Conservation (phyloP, 2,329 filamentous ascomycete genomes). For the Ambrosiella cleistominuta region DNA sequence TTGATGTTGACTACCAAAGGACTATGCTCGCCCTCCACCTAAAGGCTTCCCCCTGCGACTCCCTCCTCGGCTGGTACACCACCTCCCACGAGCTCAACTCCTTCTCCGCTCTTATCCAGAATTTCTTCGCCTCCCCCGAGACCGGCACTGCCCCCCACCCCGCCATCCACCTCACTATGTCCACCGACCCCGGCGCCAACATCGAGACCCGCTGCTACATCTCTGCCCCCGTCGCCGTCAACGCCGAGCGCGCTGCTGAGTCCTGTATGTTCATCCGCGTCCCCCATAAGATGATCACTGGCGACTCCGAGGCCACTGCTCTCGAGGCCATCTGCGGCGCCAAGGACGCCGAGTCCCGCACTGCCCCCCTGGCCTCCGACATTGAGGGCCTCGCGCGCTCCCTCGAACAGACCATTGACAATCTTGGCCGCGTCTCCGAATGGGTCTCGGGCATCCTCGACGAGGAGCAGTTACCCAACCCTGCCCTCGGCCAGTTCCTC, state of each 20-base stretch:
- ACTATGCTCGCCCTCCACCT: conserved; percentile 93
- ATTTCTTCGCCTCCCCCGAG: conserved; percentile 95
- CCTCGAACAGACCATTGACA: conserved; percentile 70
- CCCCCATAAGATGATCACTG: conserved; percentile 82
- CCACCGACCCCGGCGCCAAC: conserved; percentile 71
- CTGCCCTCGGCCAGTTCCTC: conserved; percentile 82
- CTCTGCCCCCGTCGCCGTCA: conserved; percentile 84
- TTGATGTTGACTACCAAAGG: conserved; percentile 99
- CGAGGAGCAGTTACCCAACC: conserved; percentile 78
- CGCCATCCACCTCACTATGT: conserved; percentile 92
- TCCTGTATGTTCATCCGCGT: conserved; percentile 96
- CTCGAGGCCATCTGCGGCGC: conserved; percentile 73
- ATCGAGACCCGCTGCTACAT: conserved; percentile 91
- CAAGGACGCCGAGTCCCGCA: conserved; percentile 59
- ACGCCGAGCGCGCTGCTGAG: conserved; percentile 83
- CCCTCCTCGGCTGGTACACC: conserved; percentile 95
- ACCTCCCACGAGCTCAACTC: conserved; percentile 94
- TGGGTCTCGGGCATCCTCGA: conserved; percentile 91
- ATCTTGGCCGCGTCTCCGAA: conserved; percentile 78
- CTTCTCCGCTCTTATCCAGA: conserved; percentile 96
- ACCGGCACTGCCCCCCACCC: conserved; percentile 95
- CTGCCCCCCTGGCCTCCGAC: conserved; percentile 61
- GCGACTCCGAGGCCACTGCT: conserved; percentile 47
- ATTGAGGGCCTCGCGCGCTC: conserved; percentile 77
- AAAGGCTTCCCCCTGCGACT: conserved; percentile 83